Conservation (phyloP, 164 flowering plant species). For the Pachysandra terminalis region DNA sequence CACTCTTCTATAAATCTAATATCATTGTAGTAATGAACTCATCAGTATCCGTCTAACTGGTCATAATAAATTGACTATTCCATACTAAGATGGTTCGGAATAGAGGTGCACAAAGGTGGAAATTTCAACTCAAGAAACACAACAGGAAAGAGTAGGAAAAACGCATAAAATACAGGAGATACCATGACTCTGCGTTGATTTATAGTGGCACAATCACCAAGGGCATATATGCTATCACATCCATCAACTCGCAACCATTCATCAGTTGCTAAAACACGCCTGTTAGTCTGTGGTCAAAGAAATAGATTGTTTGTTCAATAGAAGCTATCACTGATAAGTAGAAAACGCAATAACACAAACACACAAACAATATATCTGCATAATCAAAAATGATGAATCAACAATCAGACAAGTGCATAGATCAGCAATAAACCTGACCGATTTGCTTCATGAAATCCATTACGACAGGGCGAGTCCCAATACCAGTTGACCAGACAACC, state of each 20-base stretch:
- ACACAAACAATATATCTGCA: background rate
- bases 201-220: conserved; percentile 89
- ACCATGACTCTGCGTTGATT: conserved; percentile 85
- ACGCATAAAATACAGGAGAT: conserved; percentile 12
- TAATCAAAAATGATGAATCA: background rate
- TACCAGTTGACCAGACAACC: conserved; percentile 94
- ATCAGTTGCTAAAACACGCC: conserved; percentile 81
- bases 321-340: background rate
- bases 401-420: background rate
- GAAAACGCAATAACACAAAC: conserved; percentile 5
- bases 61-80: too few relatives aligned
- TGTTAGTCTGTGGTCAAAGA: conserved; percentile 43
- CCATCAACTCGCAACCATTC: conserved; percentile 93
- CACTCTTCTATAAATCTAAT: background rate
- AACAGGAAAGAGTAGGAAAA: background rate
- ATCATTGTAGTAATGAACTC: background rate
- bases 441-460: conserved; percentile 82
- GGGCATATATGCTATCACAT: conserved; percentile 61
- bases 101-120: too few relatives aligned
- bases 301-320: background rate
- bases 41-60: background rate
- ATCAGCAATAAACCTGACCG: conserved; percentile 56
- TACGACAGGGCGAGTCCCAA: conserved; percentile 78
- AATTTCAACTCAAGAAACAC: too few relatives aligned
- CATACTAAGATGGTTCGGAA: too few relatives aligned